These are phyloP conservation scores for Pseudocercospora fijiensis DNA, from an alignment of 2,329 filamentous ascomycete genomes.

Conservation along the genomic window DNA sequence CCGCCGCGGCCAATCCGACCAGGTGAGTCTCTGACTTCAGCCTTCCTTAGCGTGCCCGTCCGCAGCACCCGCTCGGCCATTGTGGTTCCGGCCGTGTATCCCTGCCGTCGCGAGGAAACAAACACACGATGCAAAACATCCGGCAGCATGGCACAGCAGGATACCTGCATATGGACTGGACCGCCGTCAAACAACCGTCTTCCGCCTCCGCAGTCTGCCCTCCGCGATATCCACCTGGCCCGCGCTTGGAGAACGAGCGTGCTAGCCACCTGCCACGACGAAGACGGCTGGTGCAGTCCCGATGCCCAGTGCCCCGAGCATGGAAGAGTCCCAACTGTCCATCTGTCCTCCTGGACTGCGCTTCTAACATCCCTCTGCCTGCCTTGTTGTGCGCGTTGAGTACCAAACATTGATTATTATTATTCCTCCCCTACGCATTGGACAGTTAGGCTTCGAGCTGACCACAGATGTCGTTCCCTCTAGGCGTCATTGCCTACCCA, in stretches of 20 bases:
- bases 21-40: constrained; percentile 22
- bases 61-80: not conserved
- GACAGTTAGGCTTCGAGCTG: constrained; percentile 27
- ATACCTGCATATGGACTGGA: constrained; percentile 23
- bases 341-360: constrained; percentile 11
- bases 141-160: constrained; percentile 27
- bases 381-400: constrained; percentile 10
- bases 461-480: constrained; percentile 30
- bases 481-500: constrained; percentile 29
- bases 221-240: constrained; percentile 18
- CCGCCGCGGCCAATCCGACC: constrained; percentile 19
- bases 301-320: constrained; percentile 1
- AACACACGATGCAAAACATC: constrained; percentile 26
- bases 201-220: constrained; percentile 14
- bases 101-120: constrained; percentile 26
- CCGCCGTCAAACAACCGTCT: constrained; percentile 24
- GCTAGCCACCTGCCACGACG: constrained; percentile 14
- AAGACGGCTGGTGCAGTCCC: constrained; percentile 4
- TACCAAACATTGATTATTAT: constrained; percentile 24
- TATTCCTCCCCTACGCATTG: constrained; percentile 17
- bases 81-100: constrained; percentile 13
- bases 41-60: constrained; percentile 1
- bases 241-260: constrained; percentile 14
- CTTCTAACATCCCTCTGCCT: constrained; percentile 19
- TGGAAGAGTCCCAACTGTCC: constrained; percentile 6